phyloP scores from a whole-genome alignment of 345 rosid genomes.

The Boechera retrofracta region DNA sequence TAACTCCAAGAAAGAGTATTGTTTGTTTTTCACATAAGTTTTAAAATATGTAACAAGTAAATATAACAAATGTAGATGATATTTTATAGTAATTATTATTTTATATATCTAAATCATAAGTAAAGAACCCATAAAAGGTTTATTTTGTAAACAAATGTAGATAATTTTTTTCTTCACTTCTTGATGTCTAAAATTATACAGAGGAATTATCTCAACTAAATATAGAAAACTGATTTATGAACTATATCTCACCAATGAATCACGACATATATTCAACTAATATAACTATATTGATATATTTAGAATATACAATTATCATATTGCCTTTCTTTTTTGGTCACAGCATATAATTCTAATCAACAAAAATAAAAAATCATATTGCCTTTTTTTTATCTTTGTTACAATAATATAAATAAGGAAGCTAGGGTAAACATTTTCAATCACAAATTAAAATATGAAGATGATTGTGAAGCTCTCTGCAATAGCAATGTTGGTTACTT shows the following conservation, averaged over 20 bases:
- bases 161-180: too few species aligned
- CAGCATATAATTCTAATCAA: background rate
- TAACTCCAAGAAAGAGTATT: background rate
- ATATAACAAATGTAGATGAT: too few species aligned
- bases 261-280: background rate
- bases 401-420: slow-evolving; percentile 21
- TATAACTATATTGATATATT: background rate
- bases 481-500: slow-evolving; percentile 10
- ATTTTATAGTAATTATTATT: too few species aligned
- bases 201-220: background rate
- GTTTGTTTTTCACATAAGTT: background rate
- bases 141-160: too few species aligned
- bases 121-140: too few species aligned
- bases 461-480: slow-evolving; percentile 21
- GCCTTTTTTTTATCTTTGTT: background rate
- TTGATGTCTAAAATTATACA: background rate
- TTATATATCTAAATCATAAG: too few species aligned
- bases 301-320: background rate
- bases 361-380: background rate
- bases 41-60: background rate
- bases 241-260: background rate
- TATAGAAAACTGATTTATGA: background rate
- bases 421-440: background rate
- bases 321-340: background rate
- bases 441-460: slow-evolving; percentile 9